Conservation (phyloP, 768 basidiomycete species). For the Suillus cothurnatus region DNA sequence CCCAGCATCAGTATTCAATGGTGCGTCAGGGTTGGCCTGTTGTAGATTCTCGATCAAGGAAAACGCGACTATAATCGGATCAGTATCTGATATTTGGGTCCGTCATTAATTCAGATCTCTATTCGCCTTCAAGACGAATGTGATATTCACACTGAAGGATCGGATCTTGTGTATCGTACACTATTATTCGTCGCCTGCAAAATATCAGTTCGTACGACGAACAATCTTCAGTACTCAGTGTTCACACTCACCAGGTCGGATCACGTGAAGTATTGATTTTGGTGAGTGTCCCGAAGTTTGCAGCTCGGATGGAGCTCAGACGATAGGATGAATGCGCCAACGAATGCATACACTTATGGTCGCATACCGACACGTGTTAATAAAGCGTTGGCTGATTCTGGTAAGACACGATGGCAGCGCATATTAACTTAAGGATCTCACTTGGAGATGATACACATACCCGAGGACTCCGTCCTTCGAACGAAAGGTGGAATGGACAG, state of each 20-base stretch:
- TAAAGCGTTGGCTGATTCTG: conserved; percentile 46
- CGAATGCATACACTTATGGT: conserved; percentile 54
- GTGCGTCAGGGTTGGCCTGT: conserved; percentile 44
- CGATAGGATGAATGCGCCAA: conserved; percentile 3
- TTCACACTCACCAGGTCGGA: conserved; percentile 22
- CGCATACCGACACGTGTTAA: conserved; percentile 58
- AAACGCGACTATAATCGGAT: conserved; percentile 42
- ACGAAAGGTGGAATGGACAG: conserved; percentile 49
- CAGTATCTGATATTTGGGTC: no score
- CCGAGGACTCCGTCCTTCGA: conserved; percentile 54
- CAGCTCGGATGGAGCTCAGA: no score
- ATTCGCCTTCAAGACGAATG: conserved; percentile 33
- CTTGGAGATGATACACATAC: conserved; percentile 36
- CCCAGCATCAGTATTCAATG: no score
- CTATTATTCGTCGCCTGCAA: conserved; percentile 49
- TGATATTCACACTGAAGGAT: conserved; percentile 62
- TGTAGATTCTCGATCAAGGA: conserved; percentile 64
- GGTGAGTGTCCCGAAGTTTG: conserved; percentile 48
- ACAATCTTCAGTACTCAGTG: neutral
- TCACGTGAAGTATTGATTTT: conserved; percentile 25
- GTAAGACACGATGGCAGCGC: conserved; percentile 4
- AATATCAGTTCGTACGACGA: neutral
- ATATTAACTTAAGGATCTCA: neutral
- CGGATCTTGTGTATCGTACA: conserved; percentile 52
- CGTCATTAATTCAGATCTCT: no score